phyloP scores from a whole-genome alignment of 495 filamentous ascomycete species.

The Annulohypoxylon maeteangense region DNA sequence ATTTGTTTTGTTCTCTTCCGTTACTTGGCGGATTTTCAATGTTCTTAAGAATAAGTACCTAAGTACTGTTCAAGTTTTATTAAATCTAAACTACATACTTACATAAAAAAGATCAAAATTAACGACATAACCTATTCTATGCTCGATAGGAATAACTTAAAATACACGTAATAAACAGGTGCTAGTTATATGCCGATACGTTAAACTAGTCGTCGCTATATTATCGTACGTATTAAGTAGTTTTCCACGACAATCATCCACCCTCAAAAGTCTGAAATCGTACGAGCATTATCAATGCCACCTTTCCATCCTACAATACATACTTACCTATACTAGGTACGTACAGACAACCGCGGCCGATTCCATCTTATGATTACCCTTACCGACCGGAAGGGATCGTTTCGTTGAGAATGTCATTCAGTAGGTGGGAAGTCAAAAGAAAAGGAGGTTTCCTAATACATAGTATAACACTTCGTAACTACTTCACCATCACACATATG shows the following conservation, averaged over 20 bases:
- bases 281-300: slow-evolving; percentile 38
- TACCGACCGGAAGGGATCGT: slow-evolving; percentile 30
- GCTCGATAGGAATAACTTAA: not conserved
- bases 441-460: not conserved
- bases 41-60: too few relatives aligned
- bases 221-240: slow-evolving; percentile 34
- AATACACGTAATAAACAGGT: not conserved
- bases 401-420: not conserved
- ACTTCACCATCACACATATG: slow-evolving; percentile 33
- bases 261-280: slow-evolving; percentile 17
- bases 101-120: too few relatives aligned
- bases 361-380: slow-evolving; percentile 27
- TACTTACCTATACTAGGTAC: not conserved
- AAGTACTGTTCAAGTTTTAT: too few relatives aligned
- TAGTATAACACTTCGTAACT: too few relatives aligned
- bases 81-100: too few relatives aligned
- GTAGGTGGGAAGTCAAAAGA: not conserved
- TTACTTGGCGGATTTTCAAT: too few relatives aligned
- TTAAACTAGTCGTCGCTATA: slow-evolving; percentile 16
- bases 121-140: too few relatives aligned
- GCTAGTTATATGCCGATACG: slow-evolving; percentile 30
- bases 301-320: not conserved
- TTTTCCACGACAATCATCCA: slow-evolving; percentile 31
- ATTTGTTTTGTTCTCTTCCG: too few relatives aligned
- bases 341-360: slow-evolving; percentile 23